phyloP scores from a whole-genome alignment of 768 basidiomycete species.

The Phaeolepiota aurea region DNA sequence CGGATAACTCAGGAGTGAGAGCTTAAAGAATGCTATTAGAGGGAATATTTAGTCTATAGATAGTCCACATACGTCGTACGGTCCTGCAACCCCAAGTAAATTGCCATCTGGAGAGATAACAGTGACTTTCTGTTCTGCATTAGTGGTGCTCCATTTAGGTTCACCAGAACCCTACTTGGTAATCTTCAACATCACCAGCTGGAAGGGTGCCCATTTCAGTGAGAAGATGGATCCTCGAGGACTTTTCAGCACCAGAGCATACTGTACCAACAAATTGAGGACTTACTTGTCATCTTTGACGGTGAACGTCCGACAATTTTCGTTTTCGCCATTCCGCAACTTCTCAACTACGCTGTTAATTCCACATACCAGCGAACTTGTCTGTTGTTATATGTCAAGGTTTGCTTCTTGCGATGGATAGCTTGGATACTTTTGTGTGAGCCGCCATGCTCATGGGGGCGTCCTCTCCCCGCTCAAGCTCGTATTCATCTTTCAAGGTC shows the following conservation, averaged over 20 bases:
- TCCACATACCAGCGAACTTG: slow-evolving; percentile 65
- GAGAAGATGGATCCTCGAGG: slow-evolving; percentile 41
- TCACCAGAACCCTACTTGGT: slow-evolving; percentile 52
- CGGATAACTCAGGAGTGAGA: slow-evolving; percentile 62
- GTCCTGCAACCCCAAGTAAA: slow-evolving; percentile 65
- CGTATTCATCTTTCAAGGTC: slow-evolving; percentile 55
- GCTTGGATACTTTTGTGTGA: slow-evolving; percentile 41
- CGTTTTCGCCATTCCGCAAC: slow-evolving; percentile 60
- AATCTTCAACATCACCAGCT: slow-evolving; percentile 61
- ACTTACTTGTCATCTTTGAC: slow-evolving; percentile 54
- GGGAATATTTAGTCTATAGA: slow-evolving; percentile 2
- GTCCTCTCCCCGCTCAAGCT: slow-evolving; percentile 78
- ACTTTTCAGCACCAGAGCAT: not conserved
- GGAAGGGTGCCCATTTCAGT: slow-evolving; percentile 55
- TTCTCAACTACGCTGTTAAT: slow-evolving; percentile 71
- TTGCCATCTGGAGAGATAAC: slow-evolving; percentile 63
- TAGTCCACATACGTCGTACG: slow-evolving; percentile 46
- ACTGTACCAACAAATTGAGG: slow-evolving; percentile 1
- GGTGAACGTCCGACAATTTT: slow-evolving; percentile 75
- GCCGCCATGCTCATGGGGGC: slow-evolving; percentile 94
- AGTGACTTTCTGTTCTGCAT: slow-evolving; percentile 71
- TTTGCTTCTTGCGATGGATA: slow-evolving; percentile 3
- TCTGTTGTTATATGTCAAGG: slow-evolving; percentile 16
- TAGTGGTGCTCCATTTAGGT: slow-evolving; percentile 5
- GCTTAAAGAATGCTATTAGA: slow-evolving; percentile 24